phyloP scores from a whole-genome alignment of 768 basidiomycete species.

The Lenzites betulinus region DNA sequence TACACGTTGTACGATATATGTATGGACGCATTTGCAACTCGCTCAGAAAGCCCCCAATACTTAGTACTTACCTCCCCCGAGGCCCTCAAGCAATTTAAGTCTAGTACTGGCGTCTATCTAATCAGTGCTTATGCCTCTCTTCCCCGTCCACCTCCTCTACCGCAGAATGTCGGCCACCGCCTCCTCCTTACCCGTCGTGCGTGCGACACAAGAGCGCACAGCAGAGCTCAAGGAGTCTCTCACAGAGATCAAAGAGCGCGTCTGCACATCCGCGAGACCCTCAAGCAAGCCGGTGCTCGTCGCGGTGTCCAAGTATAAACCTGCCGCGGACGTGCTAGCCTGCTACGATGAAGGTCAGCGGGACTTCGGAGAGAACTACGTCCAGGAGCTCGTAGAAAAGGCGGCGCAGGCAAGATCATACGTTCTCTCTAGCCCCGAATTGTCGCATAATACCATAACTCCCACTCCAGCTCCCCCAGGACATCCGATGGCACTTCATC shows the following conservation, averaged over 20 bases:
- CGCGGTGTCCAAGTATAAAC: slow-evolving; percentile 94
- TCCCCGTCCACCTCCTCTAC: slow-evolving; percentile 7
- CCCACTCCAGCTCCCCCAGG: slow-evolving; percentile 82
- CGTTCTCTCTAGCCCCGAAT: no score
- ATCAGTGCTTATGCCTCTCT: slow-evolving; percentile 11
- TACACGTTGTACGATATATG: slow-evolving; percentile 16
- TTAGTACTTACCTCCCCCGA: no score
- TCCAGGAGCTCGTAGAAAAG: slow-evolving; percentile 89
- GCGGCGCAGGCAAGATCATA: slow-evolving; percentile 47
- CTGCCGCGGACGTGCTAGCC: slow-evolving; percentile 80
- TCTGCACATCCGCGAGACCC: slow-evolving; percentile 32
- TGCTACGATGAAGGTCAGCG: slow-evolving; percentile 81
- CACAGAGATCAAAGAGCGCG: slow-evolving; percentile 50
- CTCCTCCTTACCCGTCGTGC: neutral
- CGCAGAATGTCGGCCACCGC: slow-evolving; percentile 14
- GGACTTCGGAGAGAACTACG: slow-evolving; percentile 98
- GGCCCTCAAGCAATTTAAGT: no score
- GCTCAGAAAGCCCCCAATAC: no score
- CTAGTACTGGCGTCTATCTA: slow-evolving; percentile 14
- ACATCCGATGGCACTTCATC: slow-evolving; percentile 97
- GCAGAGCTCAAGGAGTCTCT: slow-evolving; percentile 58
- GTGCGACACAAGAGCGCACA: slow-evolving; percentile 24
- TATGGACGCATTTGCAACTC: neutral
- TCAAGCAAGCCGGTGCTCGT: slow-evolving; percentile 52
- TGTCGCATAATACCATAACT: no score